Conservation (phyloP, 345 rosid species). For the Eucalyptus marginata region DNA sequence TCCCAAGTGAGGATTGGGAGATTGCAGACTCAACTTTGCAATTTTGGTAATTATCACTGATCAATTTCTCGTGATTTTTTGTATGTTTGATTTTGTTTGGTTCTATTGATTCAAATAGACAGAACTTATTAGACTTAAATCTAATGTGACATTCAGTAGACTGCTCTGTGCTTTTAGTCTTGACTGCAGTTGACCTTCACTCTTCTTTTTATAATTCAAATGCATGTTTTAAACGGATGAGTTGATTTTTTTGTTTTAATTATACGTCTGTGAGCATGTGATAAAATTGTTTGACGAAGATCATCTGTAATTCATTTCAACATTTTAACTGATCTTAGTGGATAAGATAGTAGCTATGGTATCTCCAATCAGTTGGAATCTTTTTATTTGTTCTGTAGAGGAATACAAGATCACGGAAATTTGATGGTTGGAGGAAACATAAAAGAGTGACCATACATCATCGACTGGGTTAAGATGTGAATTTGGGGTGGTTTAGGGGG, state of each 20-base stretch:
- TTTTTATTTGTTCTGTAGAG: neutral
- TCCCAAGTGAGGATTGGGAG: slow-evolving; percentile 95
- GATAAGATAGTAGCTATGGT: neutral
- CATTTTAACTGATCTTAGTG: neutral
- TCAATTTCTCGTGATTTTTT: neutral
- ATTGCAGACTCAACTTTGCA: slow-evolving; percentile 98
- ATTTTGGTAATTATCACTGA: slow-evolving; percentile 46
- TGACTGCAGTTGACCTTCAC: neutral
- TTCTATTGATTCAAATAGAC: neutral
- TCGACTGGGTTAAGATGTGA: neutral
- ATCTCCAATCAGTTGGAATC: neutral
- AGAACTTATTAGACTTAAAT: neutral
- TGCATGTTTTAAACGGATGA: neutral
- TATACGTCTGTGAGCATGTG: neutral
- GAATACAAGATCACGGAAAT: neutral
- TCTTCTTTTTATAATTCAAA: neutral
- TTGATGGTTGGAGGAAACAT: neutral
- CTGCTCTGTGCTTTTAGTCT: neutral
- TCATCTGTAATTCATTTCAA: neutral
- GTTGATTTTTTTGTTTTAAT: neutral
- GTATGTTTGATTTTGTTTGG: neutral
- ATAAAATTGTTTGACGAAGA: neutral
- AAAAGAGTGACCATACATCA: neutral
- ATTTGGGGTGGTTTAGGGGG: neutral
- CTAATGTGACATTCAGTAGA: neutral